Percentiles rank a stretch among this genome's conserved stretches.
These are phyloP conservation scores for Tausonia pullulans DNA, from an alignment of 1,284 basidiomycete species.

Conservation along the genomic window DNA sequence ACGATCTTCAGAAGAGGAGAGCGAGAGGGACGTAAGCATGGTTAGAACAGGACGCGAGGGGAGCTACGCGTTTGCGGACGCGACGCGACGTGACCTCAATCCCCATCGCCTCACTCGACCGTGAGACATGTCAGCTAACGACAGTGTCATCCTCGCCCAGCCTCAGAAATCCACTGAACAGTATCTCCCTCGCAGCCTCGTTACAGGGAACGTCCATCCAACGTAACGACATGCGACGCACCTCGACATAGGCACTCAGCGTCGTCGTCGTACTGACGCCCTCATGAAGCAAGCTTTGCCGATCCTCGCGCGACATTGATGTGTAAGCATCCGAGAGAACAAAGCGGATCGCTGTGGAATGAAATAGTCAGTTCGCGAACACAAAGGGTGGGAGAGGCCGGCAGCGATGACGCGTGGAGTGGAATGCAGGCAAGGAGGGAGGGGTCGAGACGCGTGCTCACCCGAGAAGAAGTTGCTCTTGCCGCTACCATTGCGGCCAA, in stretches of 20 bases:
- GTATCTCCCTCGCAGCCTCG: too few relatives aligned
- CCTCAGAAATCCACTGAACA: too few relatives aligned
- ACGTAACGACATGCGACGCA: constrained; percentile 41
- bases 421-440: too few relatives aligned
- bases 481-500: constrained; percentile 87
- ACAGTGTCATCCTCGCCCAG: too few relatives aligned
- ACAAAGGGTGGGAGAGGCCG: too few relatives aligned
- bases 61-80: not conserved
- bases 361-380: too few relatives aligned
- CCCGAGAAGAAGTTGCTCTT: constrained; percentile 96
- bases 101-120: too few relatives aligned
- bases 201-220: too few relatives aligned
- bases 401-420: too few relatives aligned
- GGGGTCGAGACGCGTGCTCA: constrained; percentile 29
- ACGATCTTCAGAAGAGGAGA: constrained; percentile 57
- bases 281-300: constrained; percentile 84
- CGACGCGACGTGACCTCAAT: not conserved
- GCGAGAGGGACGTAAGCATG: constrained; percentile 12
- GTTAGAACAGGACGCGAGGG: constrained; percentile 13
- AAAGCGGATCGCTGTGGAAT: constrained; percentile 70
- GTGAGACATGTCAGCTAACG: too few relatives aligned
- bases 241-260: constrained; percentile 80
- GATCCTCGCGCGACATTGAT: constrained; percentile 85
- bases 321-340: constrained; percentile 96
- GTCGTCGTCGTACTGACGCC: constrained; percentile 80